Conservation (phyloP, 2,329 filamentous ascomycete species). For the Sporothrix dimorphospora region DNA sequence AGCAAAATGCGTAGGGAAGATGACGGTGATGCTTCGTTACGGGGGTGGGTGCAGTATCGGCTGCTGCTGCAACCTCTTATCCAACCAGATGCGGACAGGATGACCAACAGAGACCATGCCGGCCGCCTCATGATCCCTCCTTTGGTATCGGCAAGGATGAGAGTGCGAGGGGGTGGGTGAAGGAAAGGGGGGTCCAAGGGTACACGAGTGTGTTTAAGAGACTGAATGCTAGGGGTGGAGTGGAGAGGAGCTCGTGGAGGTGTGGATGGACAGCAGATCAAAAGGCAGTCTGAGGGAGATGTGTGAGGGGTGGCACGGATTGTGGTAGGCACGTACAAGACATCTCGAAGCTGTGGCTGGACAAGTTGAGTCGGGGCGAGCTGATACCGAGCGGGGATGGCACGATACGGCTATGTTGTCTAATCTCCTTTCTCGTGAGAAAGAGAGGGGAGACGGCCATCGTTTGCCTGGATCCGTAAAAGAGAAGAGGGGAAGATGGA, state of each 20-base stretch:
- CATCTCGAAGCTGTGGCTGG: not conserved
- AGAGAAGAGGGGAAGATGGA: constrained; percentile 9
- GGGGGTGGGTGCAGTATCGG: not conserved
- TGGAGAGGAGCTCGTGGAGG: not conserved
- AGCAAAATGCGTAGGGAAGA: not conserved
- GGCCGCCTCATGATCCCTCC: not conserved
- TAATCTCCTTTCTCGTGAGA: not conserved
- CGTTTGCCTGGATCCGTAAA: not conserved
- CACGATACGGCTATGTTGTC: not conserved
- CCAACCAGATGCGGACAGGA: not conserved
- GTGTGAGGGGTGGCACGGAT: not conserved
- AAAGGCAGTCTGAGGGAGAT: too few species aligned
- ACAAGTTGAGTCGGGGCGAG: not conserved
- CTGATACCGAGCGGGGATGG: not conserved
- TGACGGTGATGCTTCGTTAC: not conserved
- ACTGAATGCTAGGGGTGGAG: too few species aligned
- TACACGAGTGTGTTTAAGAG: not conserved
- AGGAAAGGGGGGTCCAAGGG: not conserved
- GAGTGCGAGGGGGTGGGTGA: not conserved
- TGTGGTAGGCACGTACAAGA: not conserved
- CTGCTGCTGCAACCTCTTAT: not conserved
- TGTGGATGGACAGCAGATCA: too few species aligned
- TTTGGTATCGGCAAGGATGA: not conserved
- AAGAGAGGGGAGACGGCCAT: not conserved
- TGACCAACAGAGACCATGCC: not conserved